These are phyloP conservation scores for Hevea brasiliensis DNA, from an alignment of 345 rosid genomes.

Conservation along the genomic window DNA sequence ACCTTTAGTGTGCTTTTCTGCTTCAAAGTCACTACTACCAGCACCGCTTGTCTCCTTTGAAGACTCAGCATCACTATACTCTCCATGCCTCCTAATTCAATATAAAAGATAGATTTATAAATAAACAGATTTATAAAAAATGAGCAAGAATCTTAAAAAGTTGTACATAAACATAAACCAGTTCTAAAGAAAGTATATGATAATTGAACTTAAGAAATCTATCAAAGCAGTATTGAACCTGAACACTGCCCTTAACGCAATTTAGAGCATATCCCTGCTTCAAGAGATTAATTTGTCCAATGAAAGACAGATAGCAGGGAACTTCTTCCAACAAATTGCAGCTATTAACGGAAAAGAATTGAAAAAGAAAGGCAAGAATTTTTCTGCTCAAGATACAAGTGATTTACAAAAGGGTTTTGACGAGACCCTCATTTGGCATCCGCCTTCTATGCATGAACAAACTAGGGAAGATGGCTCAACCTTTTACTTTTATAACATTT, in stretches of 20 bases:
- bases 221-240: background rate
- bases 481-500: background rate
- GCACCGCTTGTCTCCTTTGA: constrained; percentile 43
- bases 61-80: constrained; percentile 43
- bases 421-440: background rate
- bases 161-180: background rate
- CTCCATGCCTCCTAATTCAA: constrained; percentile 26
- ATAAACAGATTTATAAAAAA: constrained; percentile 15
- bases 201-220: background rate
- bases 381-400: background rate
- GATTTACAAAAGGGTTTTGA: background rate
- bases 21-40: constrained; percentile 34
- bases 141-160: background rate
- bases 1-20: constrained; percentile 30
- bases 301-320: background rate
- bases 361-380: background rate
- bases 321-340: background rate
- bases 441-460: background rate
- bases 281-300: too few relatives aligned
- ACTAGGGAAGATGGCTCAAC: background rate
- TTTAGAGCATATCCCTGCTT: background rate
- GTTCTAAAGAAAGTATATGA: background rate
- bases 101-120: background rate
- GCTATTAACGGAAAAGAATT: background rate
- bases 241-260: background rate